Percentiles rank a stretch among this genome's conserved stretches.
phyloP scores from a whole-genome alignment of 768 basidiomycete genomes.

The Naematelia encephala region DNA sequence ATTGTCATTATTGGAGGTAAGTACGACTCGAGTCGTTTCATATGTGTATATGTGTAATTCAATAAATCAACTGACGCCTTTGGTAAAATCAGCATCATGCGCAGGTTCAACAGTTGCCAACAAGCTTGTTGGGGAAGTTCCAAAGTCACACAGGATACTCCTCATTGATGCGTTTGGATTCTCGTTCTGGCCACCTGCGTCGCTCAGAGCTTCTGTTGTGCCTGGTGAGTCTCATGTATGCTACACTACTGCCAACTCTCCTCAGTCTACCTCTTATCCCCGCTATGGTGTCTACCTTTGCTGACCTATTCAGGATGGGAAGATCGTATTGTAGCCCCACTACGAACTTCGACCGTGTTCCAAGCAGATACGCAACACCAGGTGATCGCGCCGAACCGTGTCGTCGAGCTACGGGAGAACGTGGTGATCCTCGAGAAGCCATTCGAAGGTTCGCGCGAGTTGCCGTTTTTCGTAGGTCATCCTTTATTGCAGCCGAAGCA shows the following conservation, averaged over 20 bases:
- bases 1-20: constrained; percentile 47
- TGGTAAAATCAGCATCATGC: constrained; percentile 33
- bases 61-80: constrained; percentile 1
- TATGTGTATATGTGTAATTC: background rate
- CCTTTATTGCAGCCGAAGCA: background rate
- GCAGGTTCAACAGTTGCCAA: constrained; percentile 37
- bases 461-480: constrained; percentile 45
- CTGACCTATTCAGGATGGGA: constrained; percentile 38
- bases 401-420: constrained; percentile 33
- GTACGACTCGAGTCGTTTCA: constrained; percentile 2
- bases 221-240: constrained; percentile 24
- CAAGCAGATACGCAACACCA: constrained; percentile 27
- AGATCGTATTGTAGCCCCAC: constrained; percentile 28
- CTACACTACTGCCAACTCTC: background rate
- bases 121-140: constrained; percentile 26
- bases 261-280: background rate
- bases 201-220: constrained; percentile 41
- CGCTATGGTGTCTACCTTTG: background rate
- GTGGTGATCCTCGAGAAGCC: constrained; percentile 43
- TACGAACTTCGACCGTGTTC: constrained; percentile 37
- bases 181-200: constrained; percentile 37
- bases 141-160: constrained; percentile 38
- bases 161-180: constrained; percentile 38
- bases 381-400: constrained; percentile 41
- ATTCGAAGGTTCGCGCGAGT: constrained; percentile 40